Evolutionary conservation across 441 rosid species (phyloP), one percentile per base, ranked within the genome.

Genomic region (Erysimum pusillum): DNA sequence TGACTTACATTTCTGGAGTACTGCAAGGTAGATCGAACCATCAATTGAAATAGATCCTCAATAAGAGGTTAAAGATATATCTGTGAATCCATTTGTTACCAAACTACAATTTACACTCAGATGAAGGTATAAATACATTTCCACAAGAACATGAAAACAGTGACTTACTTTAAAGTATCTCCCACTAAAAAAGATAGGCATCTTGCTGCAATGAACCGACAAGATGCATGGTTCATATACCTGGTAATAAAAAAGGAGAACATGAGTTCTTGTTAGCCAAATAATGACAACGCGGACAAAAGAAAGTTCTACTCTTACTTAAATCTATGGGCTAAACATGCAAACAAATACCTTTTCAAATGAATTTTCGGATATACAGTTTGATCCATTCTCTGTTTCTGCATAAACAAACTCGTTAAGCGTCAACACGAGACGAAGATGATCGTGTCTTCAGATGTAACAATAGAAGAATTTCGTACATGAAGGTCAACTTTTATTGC

Each of bases 1-100:
- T 95, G 99, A 83, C 97, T 95, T 61, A 95, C 97, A 78, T 91
- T 95, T 85, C 99, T 91, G 1, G 99, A 95, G 84, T 85, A 91
- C 98, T 95, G 80, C 74, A 81, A 79, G 14, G 63, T 35, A 35
- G 62, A 48, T 8, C 4, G 2, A 71, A 65, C 54, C 25, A 59
- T 71, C 34, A 41, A 5, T 25, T 18, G 20, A 31, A 41, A 32
- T 20, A 48, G 5, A 49, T 41, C 8, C 7, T 7, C 42, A 8
- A 59, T n/a, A 58, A 48, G 41, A 58, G 10, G 18, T 51, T 57
- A 28, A 6, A 35, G 7, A 46, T 63, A 54, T 46, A 31, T 71
- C 18, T 14, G 15, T 48, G 63, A 65, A 65, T 65, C 18, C 57
- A 71, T 15, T 64, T 31, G 46, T 28, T 17, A 58, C 73, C 5